Evolutionary conservation across 2,329 filamentous ascomycete species (phyloP).

Genomic region (Talaromyces sp.): DNA sequence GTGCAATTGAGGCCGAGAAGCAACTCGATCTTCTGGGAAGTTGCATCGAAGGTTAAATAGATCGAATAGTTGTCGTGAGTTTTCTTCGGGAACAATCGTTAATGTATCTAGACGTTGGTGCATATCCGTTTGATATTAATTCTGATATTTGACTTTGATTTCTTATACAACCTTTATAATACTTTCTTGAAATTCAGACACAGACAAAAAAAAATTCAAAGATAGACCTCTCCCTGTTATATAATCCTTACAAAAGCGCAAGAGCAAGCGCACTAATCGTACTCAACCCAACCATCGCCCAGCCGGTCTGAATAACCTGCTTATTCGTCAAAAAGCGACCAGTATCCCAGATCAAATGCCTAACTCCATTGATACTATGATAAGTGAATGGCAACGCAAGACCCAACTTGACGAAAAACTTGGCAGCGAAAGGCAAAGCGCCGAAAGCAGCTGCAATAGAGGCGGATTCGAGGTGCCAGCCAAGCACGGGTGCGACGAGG

Average conservation of each 20-base stretch:
- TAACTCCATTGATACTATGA: slow-evolving; percentile 65
- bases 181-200: neutral
- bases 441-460: slow-evolving; percentile 63
- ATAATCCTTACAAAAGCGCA: slow-evolving; percentile 41
- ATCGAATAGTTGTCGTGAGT: too few relatives aligned
- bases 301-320: slow-evolving; percentile 63
- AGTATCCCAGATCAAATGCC: slow-evolving; percentile 69
- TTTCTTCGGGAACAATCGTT: too few relatives aligned
- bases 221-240: slow-evolving; percentile 27
- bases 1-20: too few relatives aligned
- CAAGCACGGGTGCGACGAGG: slow-evolving; percentile 72
- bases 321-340: slow-evolving; percentile 61
- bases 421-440: slow-evolving; percentile 56
- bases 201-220: slow-evolving; percentile 4
- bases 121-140: neutral
- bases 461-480: slow-evolving; percentile 65
- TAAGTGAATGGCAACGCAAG: slow-evolving; percentile 65
- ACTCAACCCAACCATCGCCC: slow-evolving; percentile 58
- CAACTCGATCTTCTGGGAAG: too few relatives aligned
- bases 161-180: neutral
- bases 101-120: neutral
- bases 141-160: neutral
- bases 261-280: slow-evolving; percentile 48
- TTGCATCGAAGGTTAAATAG: too few relatives aligned
- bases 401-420: slow-evolving; percentile 57